Evolutionary conservation across 78 protist genomes (phyloP), one percentile per base, ranked within the genome.

Genomic region (Guillardia theta): DNA sequence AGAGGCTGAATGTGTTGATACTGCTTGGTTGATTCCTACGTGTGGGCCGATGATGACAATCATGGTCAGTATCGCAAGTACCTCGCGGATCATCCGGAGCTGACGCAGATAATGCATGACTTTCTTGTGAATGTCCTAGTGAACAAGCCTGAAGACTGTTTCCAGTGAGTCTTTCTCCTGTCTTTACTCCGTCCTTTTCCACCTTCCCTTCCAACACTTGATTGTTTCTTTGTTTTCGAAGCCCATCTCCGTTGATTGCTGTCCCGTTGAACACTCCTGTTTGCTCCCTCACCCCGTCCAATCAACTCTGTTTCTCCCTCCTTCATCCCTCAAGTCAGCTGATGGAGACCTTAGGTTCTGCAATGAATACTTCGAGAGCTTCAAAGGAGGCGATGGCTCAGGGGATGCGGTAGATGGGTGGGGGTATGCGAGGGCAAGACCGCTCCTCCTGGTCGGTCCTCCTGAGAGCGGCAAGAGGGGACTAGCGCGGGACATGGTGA

Each of bases 81-180:
- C 36, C 83, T 70, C 27, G 83, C 83, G 41, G 41, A 12, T 4
- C 9, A 70, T 6, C 83, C 83, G 83, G 36, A 24, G 1, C 36
- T 70, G 83, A 70, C 83, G 41, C 45, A 70, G 83, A 36, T 70
- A 22, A 12, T 70, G 83, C 83, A 70, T 33, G 83, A 70, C 22
- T 70, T 70, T 43, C 83, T 70, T 43, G 36, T 43, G 4, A 70
- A 70, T 43, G 9, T 12, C 41, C 83, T 70, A 36, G 83, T 70
- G 46, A 70, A 70, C 83, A 70, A 70, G 41, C 83, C 83, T 6
- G 83, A 70, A 36, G 83, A 70, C 83, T 70, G 83, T 43, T 70
- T 70, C 41, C 83, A 70, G 83, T 70, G 70, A 58, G 70, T n/a
- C n/a, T n/a, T n/a, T 53, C 62, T 53, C 33, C 62, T 18, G 18